A percentile compares a stretch with the other conserved stretches of the same genome.
phyloP scores from a whole-genome alignment of 2,329 filamentous ascomycete species.

The Botrytis tulipae region DNA sequence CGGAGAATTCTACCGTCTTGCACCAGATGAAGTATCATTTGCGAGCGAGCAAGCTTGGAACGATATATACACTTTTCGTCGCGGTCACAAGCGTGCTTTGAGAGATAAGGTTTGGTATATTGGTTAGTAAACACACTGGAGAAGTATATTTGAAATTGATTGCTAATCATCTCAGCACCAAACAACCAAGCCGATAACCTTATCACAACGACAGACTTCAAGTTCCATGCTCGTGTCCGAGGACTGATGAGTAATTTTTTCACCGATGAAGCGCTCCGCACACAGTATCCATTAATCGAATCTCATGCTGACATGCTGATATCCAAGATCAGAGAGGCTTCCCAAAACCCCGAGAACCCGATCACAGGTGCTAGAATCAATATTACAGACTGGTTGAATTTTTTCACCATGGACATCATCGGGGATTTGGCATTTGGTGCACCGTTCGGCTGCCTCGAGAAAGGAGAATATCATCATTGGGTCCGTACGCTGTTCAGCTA shows the following conservation, averaged over 20 bases:
- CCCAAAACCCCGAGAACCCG: conserved; percentile 3
- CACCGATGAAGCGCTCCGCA: conserved; percentile 35
- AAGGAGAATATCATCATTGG: conserved; percentile 34
- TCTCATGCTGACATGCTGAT: conserved; percentile 21
- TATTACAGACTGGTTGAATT: conserved; percentile 40
- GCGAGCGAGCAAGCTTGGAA: background rate
- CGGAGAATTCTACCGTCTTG: background rate
- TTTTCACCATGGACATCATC: conserved; percentile 41
- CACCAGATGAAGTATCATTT: background rate
- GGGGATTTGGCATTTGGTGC: conserved; percentile 45
- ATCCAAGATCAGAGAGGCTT: background rate
- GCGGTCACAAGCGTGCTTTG: background rate
- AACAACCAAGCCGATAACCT: background rate
- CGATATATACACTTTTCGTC: background rate
- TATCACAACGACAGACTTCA: background rate
- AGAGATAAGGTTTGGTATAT: conserved; percentile 8
- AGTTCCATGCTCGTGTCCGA: conserved; percentile 33
- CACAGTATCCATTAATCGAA: conserved; percentile 34
- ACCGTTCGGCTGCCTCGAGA: conserved; percentile 39
- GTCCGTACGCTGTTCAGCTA: conserved; percentile 32
- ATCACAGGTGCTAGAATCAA: conserved; percentile 17
- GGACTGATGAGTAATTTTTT: conserved; percentile 36
- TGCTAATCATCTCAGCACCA: background rate
- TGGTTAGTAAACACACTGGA: background rate
- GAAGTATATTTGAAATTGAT: background rate